Conservation (phyloP, 805 yeast genomes). For the Yarrowia hollandica region DNA sequence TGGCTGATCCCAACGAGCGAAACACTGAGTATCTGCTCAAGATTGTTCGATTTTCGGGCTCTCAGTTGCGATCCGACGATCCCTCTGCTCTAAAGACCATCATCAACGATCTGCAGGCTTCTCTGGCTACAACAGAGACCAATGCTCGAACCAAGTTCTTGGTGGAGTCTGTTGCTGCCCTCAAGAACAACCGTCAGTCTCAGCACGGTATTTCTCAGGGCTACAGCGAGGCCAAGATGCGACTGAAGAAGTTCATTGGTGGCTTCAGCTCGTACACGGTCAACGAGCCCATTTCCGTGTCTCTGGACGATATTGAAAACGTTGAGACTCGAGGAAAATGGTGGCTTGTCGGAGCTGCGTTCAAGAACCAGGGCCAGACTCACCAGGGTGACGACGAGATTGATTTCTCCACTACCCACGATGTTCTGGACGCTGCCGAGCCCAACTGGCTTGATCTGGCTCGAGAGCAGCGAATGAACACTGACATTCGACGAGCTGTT, state of each 20-base stretch:
- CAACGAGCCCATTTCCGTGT: conserved; percentile 79
- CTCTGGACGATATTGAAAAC: conserved; percentile 75
- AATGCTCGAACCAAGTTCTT: conserved; percentile 75
- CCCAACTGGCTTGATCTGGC: conserved; percentile 92
- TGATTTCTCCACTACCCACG: conserved; percentile 50
- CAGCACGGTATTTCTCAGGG: conserved; percentile 35
- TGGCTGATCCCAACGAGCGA: conserved; percentile 60
- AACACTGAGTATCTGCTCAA: conserved; percentile 77
- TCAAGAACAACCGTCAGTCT: conserved; percentile 81
- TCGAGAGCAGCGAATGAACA: conserved; percentile 84
- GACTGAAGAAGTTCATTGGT: conserved; percentile 66
- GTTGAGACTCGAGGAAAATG: conserved; percentile 87
- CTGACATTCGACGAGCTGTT: conserved; percentile 90
- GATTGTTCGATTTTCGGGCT: conserved; percentile 73
- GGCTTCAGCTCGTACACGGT: conserved; percentile 48
- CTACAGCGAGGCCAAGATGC: conserved; percentile 54
- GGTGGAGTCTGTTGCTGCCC: conserved; percentile 78
- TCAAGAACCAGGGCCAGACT: conserved; percentile 64
- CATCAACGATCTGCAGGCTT: conserved; percentile 56
- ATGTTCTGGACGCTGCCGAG: conserved; percentile 63
- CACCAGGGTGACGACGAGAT: conserved; percentile 44
- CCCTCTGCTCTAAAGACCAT: conserved; percentile 83
- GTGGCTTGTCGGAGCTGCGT: conserved; percentile 99
- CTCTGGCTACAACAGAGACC: conserved; percentile 44
- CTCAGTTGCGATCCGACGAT: conserved; percentile 85